These are phyloP conservation scores for Microsporum ferrugineum DNA, from an alignment of 2,329 filamentous ascomycete genomes.

Conservation along the genomic window DNA sequence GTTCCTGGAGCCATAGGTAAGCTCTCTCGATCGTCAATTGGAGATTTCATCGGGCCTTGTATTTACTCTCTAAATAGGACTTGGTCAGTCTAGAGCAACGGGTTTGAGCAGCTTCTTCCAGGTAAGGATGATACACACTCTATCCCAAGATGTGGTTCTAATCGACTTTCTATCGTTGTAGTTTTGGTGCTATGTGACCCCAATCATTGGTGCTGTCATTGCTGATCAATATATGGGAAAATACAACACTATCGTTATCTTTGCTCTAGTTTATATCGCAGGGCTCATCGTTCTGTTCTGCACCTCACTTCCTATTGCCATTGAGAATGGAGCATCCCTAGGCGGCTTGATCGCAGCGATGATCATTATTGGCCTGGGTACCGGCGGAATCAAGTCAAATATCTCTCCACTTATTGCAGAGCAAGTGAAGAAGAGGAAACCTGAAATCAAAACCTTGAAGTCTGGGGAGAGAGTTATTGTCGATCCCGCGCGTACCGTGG, in stretches of 20 bases:
- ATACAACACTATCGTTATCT: conserved; percentile 48
- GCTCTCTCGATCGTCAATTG: background rate
- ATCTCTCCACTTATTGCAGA: conserved; percentile 50
- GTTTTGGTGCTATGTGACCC: conserved; percentile 47
- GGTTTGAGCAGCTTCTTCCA: conserved; percentile 44
- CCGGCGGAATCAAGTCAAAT: conserved; percentile 58
- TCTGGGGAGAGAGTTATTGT: conserved; percentile 49
- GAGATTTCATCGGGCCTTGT: background rate
- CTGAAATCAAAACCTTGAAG: conserved; percentile 34
- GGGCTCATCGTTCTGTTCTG: conserved; percentile 45
- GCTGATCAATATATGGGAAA: conserved; percentile 51
- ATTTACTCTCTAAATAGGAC: conserved; percentile 11
- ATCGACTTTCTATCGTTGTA: background rate
- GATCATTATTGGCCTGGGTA: conserved; percentile 54
- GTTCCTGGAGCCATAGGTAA: conserved; percentile 28
- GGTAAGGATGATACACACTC: conserved; percentile 5
- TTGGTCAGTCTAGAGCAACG: conserved; percentile 36
- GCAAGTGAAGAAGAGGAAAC: conserved; percentile 50
- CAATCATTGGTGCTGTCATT: conserved; percentile 46
- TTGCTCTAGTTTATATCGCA: conserved; percentile 47
- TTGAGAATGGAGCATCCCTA: conserved; percentile 41
- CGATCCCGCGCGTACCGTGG: conserved; percentile 54
- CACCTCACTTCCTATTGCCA: conserved; percentile 43
- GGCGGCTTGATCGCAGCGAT: conserved; percentile 46
- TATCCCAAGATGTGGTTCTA: background rate